A percentile compares a stretch with the other conserved stretches of the same genome.
Conservation (phyloP, 306 rosid species). For the Hippophae gyantsensis region DNA sequence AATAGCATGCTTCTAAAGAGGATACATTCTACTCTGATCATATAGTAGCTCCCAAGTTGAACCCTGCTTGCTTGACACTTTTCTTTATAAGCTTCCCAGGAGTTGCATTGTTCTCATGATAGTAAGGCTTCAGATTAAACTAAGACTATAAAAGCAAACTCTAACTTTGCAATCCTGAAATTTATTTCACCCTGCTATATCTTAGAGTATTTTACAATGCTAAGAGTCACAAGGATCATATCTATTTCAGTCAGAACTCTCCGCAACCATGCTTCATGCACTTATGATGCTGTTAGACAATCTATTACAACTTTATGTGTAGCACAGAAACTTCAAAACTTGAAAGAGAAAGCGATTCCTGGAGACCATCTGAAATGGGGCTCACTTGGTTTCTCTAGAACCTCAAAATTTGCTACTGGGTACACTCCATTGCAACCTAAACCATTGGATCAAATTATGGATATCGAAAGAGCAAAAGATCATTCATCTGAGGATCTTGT, state of each 20-base stretch:
- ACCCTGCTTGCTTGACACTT: too few relatives aligned
- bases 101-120: too few relatives aligned
- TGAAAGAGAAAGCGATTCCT: constrained; percentile 30
- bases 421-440: constrained; percentile 66
- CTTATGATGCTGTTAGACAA: constrained; percentile 2
- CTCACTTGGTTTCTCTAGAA: constrained; percentile 62
- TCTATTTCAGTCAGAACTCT: constrained; percentile 14
- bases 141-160: too few relatives aligned
- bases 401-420: constrained; percentile 65
- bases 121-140: too few relatives aligned
- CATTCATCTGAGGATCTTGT: constrained; percentile 64
- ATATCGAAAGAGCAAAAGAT: constrained; percentile 53
- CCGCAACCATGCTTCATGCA: constrained; percentile 10
- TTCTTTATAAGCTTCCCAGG: too few relatives aligned
- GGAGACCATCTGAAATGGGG: constrained; percentile 53
- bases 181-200: too few relatives aligned
- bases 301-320: constrained; percentile 24
- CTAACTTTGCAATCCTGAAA: too few relatives aligned
- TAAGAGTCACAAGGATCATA: constrained; percentile 26
- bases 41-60: too few relatives aligned
- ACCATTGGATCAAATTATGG: constrained; percentile 71
- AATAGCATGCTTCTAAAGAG: too few relatives aligned
- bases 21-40: too few relatives aligned
- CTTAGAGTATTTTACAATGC: constrained; percentile 30
- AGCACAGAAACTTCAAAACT: constrained; percentile 20